A percentile compares a stretch with the other conserved stretches of the same genome.
Evolutionary conservation across 805 yeast species (phyloP).

Genomic region (Pichia pseudocactophila): DNA sequence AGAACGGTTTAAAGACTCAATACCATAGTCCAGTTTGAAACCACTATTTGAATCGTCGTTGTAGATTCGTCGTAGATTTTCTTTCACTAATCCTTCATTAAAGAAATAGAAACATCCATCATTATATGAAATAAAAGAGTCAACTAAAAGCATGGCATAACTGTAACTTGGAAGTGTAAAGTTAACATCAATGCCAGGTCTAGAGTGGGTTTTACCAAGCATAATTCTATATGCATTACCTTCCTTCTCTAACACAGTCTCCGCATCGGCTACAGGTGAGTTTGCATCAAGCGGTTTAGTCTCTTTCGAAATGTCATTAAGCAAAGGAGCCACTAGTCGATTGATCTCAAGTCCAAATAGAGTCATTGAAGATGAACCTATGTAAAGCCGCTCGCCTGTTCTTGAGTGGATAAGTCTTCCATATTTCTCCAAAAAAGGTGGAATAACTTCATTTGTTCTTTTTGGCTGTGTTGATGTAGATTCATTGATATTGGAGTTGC

Average conservation of each 20-base stretch:
- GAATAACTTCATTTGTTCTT: constrained; percentile 43
- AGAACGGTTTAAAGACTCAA: constrained; percentile 18
- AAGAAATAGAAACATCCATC: constrained; percentile 82
- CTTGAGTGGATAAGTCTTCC: constrained; percentile 66
- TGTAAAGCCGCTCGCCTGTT: constrained; percentile 67
- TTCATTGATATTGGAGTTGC: no score
- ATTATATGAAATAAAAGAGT: constrained; percentile 67
- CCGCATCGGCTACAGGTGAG: background rate
- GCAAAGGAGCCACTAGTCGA: constrained; percentile 29
- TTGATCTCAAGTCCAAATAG: constrained; percentile 71
- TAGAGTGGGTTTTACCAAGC: constrained; percentile 55
- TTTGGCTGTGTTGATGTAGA: background rate
- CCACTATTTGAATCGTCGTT: constrained; percentile 33
- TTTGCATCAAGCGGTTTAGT: constrained; percentile 13
- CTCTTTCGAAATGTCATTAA: constrained; percentile 4
- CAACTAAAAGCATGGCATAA: constrained; percentile 66
- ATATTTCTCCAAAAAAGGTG: constrained; percentile 62
- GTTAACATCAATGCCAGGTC: constrained; percentile 61
- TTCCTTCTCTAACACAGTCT: constrained; percentile 57
- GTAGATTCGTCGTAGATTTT: constrained; percentile 54
- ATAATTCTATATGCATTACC: constrained; percentile 70
- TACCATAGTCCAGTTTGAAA: constrained; percentile 25
- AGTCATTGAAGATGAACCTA: constrained; percentile 80
- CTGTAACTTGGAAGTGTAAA: constrained; percentile 70
- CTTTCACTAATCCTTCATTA: constrained; percentile 71